Percentiles rank a stretch among this genome's conserved stretches.
Conservation (phyloP, 2,329 filamentous ascomycete genomes). For the Ophiocordyceps unilateralis region DNA sequence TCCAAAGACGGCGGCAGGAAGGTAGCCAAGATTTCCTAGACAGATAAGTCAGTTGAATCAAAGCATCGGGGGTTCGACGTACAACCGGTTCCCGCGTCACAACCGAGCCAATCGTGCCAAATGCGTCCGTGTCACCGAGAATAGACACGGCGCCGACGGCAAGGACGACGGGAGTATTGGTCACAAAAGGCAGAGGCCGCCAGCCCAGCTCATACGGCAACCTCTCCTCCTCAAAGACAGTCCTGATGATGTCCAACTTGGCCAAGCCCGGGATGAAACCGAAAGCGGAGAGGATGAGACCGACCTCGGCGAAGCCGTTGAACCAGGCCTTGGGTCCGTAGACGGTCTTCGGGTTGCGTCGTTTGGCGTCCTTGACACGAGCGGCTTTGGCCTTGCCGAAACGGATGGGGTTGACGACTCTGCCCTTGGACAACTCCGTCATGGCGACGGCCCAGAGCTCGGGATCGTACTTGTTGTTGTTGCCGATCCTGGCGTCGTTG, state of each 20-base stretch:
- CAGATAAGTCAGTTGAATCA: neutral
- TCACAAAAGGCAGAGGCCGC: neutral
- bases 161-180: neutral
- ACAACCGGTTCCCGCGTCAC: neutral
- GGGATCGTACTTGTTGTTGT: neutral
- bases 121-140: constrained; percentile 3
- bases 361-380: neutral
- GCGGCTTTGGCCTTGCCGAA: neutral
- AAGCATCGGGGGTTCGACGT: neutral
- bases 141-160: neutral
- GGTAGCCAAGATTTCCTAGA: neutral
- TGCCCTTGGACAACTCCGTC: neutral
- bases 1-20: neutral
- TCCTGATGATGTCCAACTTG: neutral
- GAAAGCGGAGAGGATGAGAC: neutral
- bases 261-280: neutral
- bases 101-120: neutral
- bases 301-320: neutral
- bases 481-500: neutral
- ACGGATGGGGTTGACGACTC: neutral
- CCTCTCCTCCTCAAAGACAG: neutral
- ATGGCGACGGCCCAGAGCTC: neutral
- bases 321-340: neutral
- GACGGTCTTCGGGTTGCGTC: neutral
- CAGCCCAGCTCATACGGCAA: neutral